Evolutionary conservation across 2,329 filamentous ascomycete species (phyloP), one percentile per base, ranked within the genome.

Genomic region (Fusarium keratoplasticum): DNA sequence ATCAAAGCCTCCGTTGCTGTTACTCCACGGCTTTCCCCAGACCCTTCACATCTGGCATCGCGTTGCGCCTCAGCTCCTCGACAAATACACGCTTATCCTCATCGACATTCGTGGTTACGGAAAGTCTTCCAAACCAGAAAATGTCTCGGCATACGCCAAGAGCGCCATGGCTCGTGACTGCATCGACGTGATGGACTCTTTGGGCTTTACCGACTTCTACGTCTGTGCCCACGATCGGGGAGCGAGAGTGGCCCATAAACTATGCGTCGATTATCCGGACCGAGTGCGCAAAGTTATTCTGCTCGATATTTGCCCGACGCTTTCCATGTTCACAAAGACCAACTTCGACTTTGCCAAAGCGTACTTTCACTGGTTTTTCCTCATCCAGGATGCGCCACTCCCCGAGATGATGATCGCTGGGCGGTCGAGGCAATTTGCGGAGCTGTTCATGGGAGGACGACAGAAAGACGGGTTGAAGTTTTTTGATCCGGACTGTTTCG

Each of bases 301-400:
- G 1, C 80, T 89, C 2, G 88, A 89, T 66, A 88, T 90, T 50
- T 87, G 86, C 44, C 89, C 89, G 3, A 90, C 88, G 0, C 82
- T 88, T 13, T 83, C 83, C 7, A 89, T 89, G 86, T 90, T 86
- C 80, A 80, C 81, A 58, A 79, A 83, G 18, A 84, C 84, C 4
- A 72, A 84, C 61, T 73, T 82, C 6, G 78, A 80, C 0, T 86
- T 89, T 67, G 86, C 87, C 1, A 82, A 81, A 31, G 83, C 84
- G 1, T 90, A 89, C 77, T 90, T 87, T 74, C 89, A 91, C 79
- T 91, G 89, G 88, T 89, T 89, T 61, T 87, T 90, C 71, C 83
- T 90, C 22, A 87, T 89, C 10, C 89, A 91, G 76, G 77, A 81
- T 1, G 80, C 80, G 6, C 86, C 89, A 0, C 83, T 90, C 6